Base-by-base conservation (phyloP, 1,284 basidiomycete genomes). In the Xerocomus nothofagi region DNA sequence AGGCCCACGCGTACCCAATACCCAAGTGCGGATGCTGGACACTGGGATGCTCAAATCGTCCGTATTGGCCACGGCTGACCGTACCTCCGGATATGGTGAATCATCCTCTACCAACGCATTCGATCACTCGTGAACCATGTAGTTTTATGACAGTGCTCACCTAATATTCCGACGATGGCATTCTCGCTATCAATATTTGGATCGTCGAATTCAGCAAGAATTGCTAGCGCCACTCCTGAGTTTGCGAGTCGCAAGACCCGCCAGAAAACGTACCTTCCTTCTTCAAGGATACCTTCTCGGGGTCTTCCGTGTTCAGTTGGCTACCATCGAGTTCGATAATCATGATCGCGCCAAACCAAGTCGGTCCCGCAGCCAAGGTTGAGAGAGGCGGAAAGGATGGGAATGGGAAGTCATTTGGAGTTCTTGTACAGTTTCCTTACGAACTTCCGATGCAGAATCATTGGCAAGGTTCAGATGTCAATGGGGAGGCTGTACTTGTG, bases 51-150 rank as follows among this genome's bases (percentile, higher is more conserved):
- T 66, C 10, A 76, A 75, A 61, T 89, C 84, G 57, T 90, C 86
- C 3, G 80, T 83, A 62, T 88, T 86, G 34, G 84, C 79, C 21
- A 90, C 88, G 30, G 85, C 85, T 18, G 86, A 85, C 26, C 88
- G 81, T 21, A 91, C 88, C 62, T 89, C 86, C 7, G 85, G 85
- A 62, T 90, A 91, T 0, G 80, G 81, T 0, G 79, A 82, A 53
- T 82, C 80, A 47, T 80, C 77, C 66, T 80, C 77, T 67, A 18
- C 6, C n/a, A 18, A 27, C 3, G 9, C 4, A 32, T 17, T 51
- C 15, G 47, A 20, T 41, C 2, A 1, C 4, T 27, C n/a, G 17
- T 8, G n/a, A 23, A 3, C 9, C 1, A 10, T 11, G 2, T 11
- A 6, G 4, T 14, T 39, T 26, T 2, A 20, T 6, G 10, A 18